Percentiles rank a stretch among this genome's conserved stretches.
phyloP scores from a whole-genome alignment of 2,329 filamentous ascomycete species.

The Aspergillus ochraceus region DNA sequence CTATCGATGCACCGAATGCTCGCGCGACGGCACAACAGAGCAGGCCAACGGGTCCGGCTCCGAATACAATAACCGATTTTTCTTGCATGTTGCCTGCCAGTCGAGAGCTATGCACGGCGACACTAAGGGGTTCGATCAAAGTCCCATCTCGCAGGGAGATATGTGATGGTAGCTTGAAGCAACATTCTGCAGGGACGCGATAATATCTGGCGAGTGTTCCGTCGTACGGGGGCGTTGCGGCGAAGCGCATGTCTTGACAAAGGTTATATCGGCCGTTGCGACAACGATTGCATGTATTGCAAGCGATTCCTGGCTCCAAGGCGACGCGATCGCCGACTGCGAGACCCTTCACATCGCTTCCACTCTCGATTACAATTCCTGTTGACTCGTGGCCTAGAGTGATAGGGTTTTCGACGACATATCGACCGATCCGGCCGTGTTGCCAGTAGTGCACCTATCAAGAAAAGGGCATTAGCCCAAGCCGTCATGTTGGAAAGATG shows the following conservation, averaged over 20 bases:
- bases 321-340: conserved; percentile 68
- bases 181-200: conserved; percentile 76
- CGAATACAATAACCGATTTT: conserved; percentile 77
- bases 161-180: conserved; percentile 71
- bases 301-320: conserved; percentile 71
- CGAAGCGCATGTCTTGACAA: conserved; percentile 80
- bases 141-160: conserved; percentile 73
- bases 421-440: conserved; percentile 38
- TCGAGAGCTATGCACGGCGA: conserved; percentile 76
- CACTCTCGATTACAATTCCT: conserved; percentile 61
- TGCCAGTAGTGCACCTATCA: conserved; percentile 42
- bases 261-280: conserved; percentile 82
- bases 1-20: conserved; percentile 74
- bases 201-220: conserved; percentile 86
- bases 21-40: conserved; percentile 79
- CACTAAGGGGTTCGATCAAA: conserved; percentile 79
- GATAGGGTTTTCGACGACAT: conserved; percentile 36
- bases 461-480: too few species aligned
- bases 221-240: conserved; percentile 83
- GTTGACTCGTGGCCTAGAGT: conserved; percentile 67
- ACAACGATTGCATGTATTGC: conserved; percentile 69
- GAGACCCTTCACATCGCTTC: conserved; percentile 54
- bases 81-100: conserved; percentile 71
- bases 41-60: conserved; percentile 79
- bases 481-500: too few species aligned